Evolutionary conservation across 1,284 basidiomycete species (phyloP).

Genomic region (Fomitopsis schrenkii): DNA sequence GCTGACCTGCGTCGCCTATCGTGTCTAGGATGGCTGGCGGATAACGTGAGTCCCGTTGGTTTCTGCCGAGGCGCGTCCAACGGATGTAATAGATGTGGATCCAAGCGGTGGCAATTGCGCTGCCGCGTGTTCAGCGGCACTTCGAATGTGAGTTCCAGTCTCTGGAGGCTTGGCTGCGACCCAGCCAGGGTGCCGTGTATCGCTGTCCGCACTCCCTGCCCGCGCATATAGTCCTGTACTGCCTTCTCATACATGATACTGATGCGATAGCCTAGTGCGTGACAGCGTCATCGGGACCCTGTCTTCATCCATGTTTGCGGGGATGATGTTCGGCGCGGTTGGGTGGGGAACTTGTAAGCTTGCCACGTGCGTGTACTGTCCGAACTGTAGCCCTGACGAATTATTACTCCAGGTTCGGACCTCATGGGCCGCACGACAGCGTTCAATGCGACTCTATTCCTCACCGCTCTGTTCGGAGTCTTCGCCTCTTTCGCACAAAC

Average conservation of each 20-base stretch:
- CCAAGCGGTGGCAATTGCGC: conserved; percentile 83
- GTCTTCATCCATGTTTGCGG: conserved; percentile 80
- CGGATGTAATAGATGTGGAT: conserved; percentile 75
- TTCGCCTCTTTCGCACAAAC: conserved; percentile 73
- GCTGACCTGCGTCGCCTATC: background rate
- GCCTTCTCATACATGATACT: background rate
- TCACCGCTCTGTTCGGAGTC: conserved; percentile 90
- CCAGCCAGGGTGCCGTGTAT: background rate
- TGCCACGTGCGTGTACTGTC: background rate
- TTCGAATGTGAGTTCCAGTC: conserved; percentile 52
- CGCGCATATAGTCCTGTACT: background rate
- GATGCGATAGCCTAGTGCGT: conserved; percentile 44
- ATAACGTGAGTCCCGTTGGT: conserved; percentile 57
- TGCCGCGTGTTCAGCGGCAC: conserved; percentile 89
- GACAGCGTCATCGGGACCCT: conserved; percentile 74
- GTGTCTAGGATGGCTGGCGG: conserved; percentile 73
- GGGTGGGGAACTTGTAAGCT: conserved; percentile 85
- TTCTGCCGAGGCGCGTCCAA: conserved; percentile 20
- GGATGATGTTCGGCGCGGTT: conserved; percentile 96
- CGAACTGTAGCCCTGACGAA: background rate
- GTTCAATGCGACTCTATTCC: conserved; percentile 89
- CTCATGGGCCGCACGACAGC: conserved; percentile 82
- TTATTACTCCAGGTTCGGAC: conserved; percentile 50
- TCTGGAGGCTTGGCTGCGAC: background rate
- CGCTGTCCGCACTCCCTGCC: background rate